Evolutionary conservation across 805 yeast genomes (phyloP).

Genomic region (Kodamaea kaohsiungensis): DNA sequence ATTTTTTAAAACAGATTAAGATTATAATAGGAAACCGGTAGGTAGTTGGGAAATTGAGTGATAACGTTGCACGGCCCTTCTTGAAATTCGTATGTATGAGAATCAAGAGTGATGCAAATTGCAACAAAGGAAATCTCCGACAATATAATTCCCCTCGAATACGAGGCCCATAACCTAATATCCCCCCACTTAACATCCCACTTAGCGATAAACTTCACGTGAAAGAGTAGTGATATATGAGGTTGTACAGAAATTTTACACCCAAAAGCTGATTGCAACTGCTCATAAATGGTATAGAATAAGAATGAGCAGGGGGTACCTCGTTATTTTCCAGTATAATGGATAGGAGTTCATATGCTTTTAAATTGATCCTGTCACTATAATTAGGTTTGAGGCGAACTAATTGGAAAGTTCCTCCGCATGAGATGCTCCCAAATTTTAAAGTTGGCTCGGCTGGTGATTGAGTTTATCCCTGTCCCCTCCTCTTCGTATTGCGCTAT

Average conservation of each 20-base stretch:
- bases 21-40: no score
- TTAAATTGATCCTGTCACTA: not conserved
- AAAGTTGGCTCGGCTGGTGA: not conserved
- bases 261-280: not conserved
- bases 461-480: not conserved
- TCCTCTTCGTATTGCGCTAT: not conserved
- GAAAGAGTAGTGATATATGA: not conserved
- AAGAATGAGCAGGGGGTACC: not conserved
- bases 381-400: not conserved
- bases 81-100: no score
- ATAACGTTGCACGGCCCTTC: not conserved
- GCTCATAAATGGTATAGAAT: not conserved
- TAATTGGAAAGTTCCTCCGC: not conserved
- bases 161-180: not conserved
- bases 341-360: not conserved
- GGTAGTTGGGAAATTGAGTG: not conserved
- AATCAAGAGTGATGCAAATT: not conserved
- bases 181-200: not conserved
- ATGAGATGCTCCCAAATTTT: not conserved
- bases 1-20: no score
- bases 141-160: not conserved
- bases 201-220: not conserved
- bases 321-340: not conserved
- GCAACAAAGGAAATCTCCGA: not conserved
- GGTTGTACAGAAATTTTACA: not conserved